Percentiles rank a stretch among this genome's conserved stretches.
Evolutionary conservation across 2,329 filamentous ascomycete species (phyloP).

Genomic region (Venturia asperata): DNA sequence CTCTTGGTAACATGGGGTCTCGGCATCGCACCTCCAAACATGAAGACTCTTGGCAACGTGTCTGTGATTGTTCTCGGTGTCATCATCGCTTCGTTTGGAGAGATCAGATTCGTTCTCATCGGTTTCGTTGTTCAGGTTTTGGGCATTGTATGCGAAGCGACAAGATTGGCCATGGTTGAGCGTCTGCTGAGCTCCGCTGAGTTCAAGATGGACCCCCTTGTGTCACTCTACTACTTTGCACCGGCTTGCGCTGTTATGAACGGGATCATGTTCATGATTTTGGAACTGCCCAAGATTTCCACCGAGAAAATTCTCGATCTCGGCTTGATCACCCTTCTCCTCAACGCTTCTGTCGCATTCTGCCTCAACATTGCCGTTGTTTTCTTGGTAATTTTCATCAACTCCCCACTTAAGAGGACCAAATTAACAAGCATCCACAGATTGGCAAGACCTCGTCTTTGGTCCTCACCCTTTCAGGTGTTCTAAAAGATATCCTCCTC

Average conservation of each 20-base stretch:
- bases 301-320: slow-evolving; percentile 67
- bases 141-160: slow-evolving; percentile 74
- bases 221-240: slow-evolving; percentile 85
- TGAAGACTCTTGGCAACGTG: slow-evolving; percentile 86
- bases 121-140: slow-evolving; percentile 74
- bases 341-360: slow-evolving; percentile 73
- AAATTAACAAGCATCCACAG: slow-evolving; percentile 36
- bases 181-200: slow-evolving; percentile 72
- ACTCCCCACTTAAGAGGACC: background rate
- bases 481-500: slow-evolving; percentile 81
- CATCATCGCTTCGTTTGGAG: slow-evolving; percentile 86
- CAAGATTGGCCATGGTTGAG: slow-evolving; percentile 78
- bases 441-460: slow-evolving; percentile 84
- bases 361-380: slow-evolving; percentile 79
- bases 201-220: slow-evolving; percentile 87
- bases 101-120: slow-evolving; percentile 83
- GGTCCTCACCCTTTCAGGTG: slow-evolving; percentile 78
- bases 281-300: slow-evolving; percentile 63
- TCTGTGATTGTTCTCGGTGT: slow-evolving; percentile 93
- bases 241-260: slow-evolving; percentile 80
- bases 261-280: slow-evolving; percentile 62
- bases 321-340: slow-evolving; percentile 63
- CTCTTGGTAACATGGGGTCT: slow-evolving; percentile 83
- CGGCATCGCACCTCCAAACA: slow-evolving; percentile 73
- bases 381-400: slow-evolving; percentile 59